Evolutionary conservation across 352 stramenopile genomes (phyloP).

Genomic region (Globisporangium canariense): DNA sequence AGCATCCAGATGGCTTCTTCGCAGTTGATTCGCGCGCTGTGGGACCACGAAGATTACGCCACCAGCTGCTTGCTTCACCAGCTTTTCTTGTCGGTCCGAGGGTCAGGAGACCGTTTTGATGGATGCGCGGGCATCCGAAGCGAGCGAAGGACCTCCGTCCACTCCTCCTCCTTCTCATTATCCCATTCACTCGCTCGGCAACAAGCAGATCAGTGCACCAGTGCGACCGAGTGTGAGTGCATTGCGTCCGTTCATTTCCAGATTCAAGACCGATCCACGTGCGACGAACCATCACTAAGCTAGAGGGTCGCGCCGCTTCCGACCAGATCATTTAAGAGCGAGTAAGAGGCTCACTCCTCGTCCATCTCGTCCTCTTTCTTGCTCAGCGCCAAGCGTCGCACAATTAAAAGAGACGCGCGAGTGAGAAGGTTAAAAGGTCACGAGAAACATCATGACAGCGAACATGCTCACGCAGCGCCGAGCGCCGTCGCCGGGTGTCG

Average conservation of each 20-base stretch:
- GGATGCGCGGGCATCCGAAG: too few relatives aligned
- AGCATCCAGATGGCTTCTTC: too few relatives aligned
- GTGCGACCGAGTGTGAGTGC: too few relatives aligned
- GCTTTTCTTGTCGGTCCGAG: too few relatives aligned
- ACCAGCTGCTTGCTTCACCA: too few relatives aligned
- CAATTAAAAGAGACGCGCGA: not conserved
- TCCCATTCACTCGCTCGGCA: not conserved
- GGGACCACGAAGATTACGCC: too few relatives aligned
- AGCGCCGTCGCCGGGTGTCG: conserved; percentile 2
- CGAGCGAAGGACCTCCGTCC: too few relatives aligned
- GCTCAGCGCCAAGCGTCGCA: not conserved
- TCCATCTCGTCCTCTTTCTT: not conserved
- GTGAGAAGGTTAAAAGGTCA: not conserved
- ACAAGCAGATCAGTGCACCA: not conserved
- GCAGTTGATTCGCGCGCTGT: too few relatives aligned
- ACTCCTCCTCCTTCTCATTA: too few relatives aligned
- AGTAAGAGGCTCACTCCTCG: not conserved
- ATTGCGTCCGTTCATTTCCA: not conserved
- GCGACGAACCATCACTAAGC: not conserved
- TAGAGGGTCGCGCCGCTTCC: not conserved
- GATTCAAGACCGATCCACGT: not conserved
- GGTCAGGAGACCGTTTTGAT: too few relatives aligned
- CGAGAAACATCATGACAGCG: not conserved
- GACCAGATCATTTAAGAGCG: not conserved
- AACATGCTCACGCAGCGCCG: conserved; percentile 8